phyloP scores from a whole-genome alignment of 129 eudicot species.

The Helichrysum umbraculigerum region DNA sequence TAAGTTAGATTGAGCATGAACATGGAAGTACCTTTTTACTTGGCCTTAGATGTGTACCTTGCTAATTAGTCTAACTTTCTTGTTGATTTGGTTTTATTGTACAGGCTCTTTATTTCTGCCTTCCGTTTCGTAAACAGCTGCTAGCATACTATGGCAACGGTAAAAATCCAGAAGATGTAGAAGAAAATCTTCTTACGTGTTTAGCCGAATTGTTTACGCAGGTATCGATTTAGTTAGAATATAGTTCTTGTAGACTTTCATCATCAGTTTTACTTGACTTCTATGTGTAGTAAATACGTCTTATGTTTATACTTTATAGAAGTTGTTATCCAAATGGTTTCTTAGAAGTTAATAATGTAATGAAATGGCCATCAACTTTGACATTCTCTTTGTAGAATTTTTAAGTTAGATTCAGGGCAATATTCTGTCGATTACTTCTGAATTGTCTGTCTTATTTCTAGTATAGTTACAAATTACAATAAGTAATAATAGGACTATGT shows the following conservation, averaged over 20 bases:
- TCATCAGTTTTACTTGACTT: not conserved
- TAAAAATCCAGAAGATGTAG: conserved; percentile 69
- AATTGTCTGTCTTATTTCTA: not conserved
- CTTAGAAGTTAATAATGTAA: too few relatives aligned
- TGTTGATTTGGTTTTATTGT: not conserved
- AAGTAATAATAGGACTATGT: not conserved
- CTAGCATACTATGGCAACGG: conserved; percentile 73
- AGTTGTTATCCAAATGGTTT: too few relatives aligned
- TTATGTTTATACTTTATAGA: too few relatives aligned
- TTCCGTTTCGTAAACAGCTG: conserved; percentile 89
- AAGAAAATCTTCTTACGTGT: conserved; percentile 89
- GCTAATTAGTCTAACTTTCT: too few relatives aligned
- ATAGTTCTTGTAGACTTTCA: not conserved
- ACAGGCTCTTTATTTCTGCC: conserved; percentile 95
- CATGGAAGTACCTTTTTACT: not conserved
- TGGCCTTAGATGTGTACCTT: not conserved
- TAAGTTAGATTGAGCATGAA: too few relatives aligned
- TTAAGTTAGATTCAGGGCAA: too few relatives aligned
- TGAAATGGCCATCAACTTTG: too few relatives aligned
- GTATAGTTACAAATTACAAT: not conserved
- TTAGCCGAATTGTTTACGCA: conserved; percentile 76
- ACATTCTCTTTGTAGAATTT: too few relatives aligned
- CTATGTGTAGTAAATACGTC: not conserved
- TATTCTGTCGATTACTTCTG: not conserved
- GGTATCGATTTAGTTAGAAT: conserved; percentile 19